A percentile compares a stretch with the other conserved stretches of the same genome.
Evolutionary conservation across 345 rosid genomes (phyloP).

Genomic region (Sisymbrium irio): DNA sequence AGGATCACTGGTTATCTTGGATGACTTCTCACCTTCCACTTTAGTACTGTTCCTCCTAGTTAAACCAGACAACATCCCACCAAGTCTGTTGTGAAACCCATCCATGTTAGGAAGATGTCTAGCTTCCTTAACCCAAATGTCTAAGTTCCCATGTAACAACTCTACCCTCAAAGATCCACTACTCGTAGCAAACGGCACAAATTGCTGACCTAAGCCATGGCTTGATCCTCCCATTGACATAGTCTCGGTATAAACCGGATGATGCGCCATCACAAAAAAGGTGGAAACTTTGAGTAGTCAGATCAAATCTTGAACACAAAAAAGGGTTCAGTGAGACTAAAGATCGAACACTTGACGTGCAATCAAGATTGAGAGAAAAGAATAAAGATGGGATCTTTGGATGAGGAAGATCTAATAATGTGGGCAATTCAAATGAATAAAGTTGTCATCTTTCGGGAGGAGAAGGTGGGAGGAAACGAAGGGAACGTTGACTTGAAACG

Average conservation of each 20-base stretch:
- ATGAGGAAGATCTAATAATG: neutral
- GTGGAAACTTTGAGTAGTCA: constrained; percentile 6
- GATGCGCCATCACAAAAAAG: constrained; percentile 41
- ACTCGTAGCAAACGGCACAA: constrained; percentile 52
- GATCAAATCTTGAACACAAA: constrained; percentile 12
- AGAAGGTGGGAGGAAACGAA: constrained; percentile 23
- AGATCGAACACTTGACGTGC: constrained; percentile 24
- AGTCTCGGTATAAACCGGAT: constrained; percentile 38
- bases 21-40: constrained; percentile 48
- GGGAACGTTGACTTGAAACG: constrained; percentile 31
- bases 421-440: neutral
- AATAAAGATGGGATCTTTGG: neutral
- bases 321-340: neutral
- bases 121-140: constrained; percentile 83
- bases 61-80: constrained; percentile 56
- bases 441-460: neutral
- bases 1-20: constrained; percentile 83
- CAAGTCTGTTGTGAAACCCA: constrained; percentile 63
- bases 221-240: constrained; percentile 68
- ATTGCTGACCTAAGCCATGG: constrained; percentile 57
- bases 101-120: constrained; percentile 90
- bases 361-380: neutral
- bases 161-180: constrained; percentile 50
- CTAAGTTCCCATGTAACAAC: constrained; percentile 79
- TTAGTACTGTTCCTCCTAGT: constrained; percentile 45